Base-by-base conservation (phyloP, 2,329 filamentous ascomycete species). In the Penicillium sp. region DNA sequence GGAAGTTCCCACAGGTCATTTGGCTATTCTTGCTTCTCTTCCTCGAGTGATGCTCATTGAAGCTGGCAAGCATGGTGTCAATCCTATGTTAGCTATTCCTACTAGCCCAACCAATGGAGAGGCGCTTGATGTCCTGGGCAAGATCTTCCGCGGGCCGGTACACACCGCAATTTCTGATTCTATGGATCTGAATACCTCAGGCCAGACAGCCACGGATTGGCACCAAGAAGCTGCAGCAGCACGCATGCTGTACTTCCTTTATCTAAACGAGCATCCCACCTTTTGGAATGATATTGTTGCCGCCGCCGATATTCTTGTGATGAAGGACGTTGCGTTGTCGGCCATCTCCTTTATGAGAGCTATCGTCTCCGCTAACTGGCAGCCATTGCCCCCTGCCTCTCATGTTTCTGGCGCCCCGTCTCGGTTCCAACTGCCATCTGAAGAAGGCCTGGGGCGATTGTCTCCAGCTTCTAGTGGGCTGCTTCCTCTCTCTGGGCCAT, bases 21-120 rank as follows among this genome's bases (percentile, higher is more conserved):
- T 87, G 8, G 80, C 79, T 60, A 75, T 87, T n/a, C 72, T 87
- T n/a, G 78, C 81, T 6, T 82, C 81, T 11, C 75, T 87, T 39
- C 85, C 85, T 23, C 79, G 84, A 11, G 76, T 79, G 13, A 70
- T 81, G 33, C 74, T 87, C 0, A 65, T 85, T 3, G 79, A 82
- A 26, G 74, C 73, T 8, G 70, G 68, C 52, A 75, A 55, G 65
- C 72, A 57, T 69, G 75, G 59, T 25, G 49, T 68, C 4, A 77
- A 77, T 39, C 77, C 83, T 3, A 63, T 86, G 5, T 72, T 81
- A 16, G 70, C 79, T 19, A 69, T 87, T 39, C 82, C 83, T 14
- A 80, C 81, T 2, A 81, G 77, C 42, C 75, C 79, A 4, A 80
- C 83, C 3, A 83, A 81, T 55, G 75, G 77, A 35, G 83, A 85